Evolutionary conservation across 2,329 filamentous ascomycete genomes (phyloP).

Genomic region (Plenodomus tracheiphilus): DNA sequence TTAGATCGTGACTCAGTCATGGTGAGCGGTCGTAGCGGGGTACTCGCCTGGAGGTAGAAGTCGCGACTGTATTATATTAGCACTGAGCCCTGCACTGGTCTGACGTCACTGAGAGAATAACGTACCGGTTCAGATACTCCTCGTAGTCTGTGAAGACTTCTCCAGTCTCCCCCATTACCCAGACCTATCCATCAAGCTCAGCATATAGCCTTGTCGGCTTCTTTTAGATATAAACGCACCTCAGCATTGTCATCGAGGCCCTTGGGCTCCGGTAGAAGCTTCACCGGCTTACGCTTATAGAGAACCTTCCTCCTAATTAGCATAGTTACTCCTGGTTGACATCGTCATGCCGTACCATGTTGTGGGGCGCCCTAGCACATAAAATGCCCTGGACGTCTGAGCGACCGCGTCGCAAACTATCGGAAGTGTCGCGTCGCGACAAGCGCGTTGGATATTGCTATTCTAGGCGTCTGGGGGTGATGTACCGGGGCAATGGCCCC

Average conservation of each 20-base stretch:
- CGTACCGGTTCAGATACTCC: conserved; percentile 80
- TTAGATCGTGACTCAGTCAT: conserved; percentile 18
- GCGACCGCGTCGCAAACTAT: conserved; percentile 33
- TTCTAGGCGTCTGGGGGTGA: conserved; percentile 1
- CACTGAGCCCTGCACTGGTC: conserved; percentile 4
- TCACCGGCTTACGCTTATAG: conserved; percentile 93
- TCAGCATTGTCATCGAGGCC: conserved; percentile 82
- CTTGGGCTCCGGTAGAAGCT: conserved; percentile 71
- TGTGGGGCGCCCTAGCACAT: conserved; percentile 31
- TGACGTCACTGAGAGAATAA: conserved; percentile 27
- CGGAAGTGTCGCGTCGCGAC: conserved; percentile 27
- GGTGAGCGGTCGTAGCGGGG: not conserved
- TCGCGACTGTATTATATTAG: conserved; percentile 67
- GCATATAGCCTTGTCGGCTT: conserved; percentile 16
- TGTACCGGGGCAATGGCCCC: conserved; percentile 10
- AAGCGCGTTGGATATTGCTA: conserved; percentile 13
- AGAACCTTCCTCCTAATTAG: conserved; percentile 68
- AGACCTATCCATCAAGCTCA: conserved; percentile 65
- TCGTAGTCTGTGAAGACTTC: conserved; percentile 91
- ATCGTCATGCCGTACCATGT: conserved; percentile 38
- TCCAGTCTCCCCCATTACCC: conserved; percentile 85
- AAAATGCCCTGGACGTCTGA: conserved; percentile 27
- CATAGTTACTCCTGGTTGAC: not conserved
- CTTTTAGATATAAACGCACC: conserved; percentile 56
- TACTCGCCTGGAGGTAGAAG: conserved; percentile 83